Evolutionary conservation across 148 eudicot species (phyloP).

Genomic region (Linanthus parryae): DNA sequence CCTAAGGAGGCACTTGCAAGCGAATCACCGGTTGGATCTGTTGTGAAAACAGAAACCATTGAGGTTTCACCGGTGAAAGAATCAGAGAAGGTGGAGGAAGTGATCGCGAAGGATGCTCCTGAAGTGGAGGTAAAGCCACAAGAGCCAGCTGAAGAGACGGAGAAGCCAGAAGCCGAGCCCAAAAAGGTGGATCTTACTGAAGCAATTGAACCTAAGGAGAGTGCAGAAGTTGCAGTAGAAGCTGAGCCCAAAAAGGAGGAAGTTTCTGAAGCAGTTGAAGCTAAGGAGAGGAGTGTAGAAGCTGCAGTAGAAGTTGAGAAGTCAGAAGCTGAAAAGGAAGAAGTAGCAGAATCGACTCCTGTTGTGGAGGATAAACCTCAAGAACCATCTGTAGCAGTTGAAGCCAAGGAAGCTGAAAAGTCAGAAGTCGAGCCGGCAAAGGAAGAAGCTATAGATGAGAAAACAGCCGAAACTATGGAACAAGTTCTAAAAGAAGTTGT

Average conservation of each 20-base stretch:
- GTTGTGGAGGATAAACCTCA: constrained; percentile 14
- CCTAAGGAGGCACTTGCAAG: neutral
- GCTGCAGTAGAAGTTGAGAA: neutral
- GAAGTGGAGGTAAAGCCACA: no score
- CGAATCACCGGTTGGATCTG: constrained; percentile 14
- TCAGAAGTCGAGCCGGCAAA: neutral
- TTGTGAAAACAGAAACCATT: constrained; percentile 13
- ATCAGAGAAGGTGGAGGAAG: constrained; percentile 10
- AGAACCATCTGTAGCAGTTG: constrained; percentile 10
- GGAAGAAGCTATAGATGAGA: constrained; percentile 2
- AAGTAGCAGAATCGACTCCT: neutral
- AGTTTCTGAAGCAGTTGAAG: constrained; percentile 17
- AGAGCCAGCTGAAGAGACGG: constrained; percentile 4
- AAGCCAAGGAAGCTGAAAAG: neutral
- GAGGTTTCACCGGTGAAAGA: constrained; percentile 12
- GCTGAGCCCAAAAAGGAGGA: constrained; percentile 21
- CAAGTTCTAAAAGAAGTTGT: no score
- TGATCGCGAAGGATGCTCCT: no score
- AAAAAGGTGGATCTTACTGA: constrained; percentile 11
- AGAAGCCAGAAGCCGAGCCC: constrained; percentile 7
- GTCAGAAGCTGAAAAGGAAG: constrained; percentile 5
- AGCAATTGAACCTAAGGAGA: constrained; percentile 12
- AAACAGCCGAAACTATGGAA: constrained; percentile 1
- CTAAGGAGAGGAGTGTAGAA: constrained; percentile 16
- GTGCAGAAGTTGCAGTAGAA: constrained; percentile 12